Evolutionary conservation across 306 rosid species (phyloP), one percentile per base, ranked within the genome.

Genomic region (Prunus salicina): DNA sequence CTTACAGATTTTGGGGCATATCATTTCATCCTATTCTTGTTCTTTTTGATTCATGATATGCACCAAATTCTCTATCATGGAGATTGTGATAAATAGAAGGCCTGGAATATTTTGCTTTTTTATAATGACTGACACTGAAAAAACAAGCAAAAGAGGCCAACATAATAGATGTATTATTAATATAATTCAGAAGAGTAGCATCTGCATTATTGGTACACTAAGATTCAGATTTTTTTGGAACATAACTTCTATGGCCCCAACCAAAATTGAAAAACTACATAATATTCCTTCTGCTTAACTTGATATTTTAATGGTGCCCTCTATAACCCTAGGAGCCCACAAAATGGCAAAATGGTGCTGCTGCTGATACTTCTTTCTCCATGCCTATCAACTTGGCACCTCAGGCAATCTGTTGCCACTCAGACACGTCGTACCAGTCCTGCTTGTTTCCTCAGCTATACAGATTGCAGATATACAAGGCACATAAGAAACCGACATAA

Each of bases 361-460:
- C n/a, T n/a, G n/a, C 5, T 20, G n/a, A 28, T 12, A 49, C 14
- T 20, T 38, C 13, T 69, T 34, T 69, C 51, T 69, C n/a, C 41
- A 15, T 34, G 45, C 12, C 12, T 7, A 74, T 80, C 78, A 55
- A 57, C 64, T 74, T 11, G 24, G 30, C 74, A 20, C 25, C 67
- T 63, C 74, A 25, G 27, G 27, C 27, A 25, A 25, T 25, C 27
- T 25, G 27, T 25, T 25, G 27, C 27, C 27, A 25, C 27, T 25
- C 27, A 64, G 18, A 38, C 24, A 15, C 8, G 64, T 46, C 46
- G 77, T 12, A 15, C 74, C 69, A 76, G 63, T 75, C 90, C 80
- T 56, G 86, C 90, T 81, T 86, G 81, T 62, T 72, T 81, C 51
- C 83, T 85, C 77, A 86, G 76, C 90, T 86, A 38, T 38, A 38